Conservation (phyloP, 169 alveolate species). For the Babesia microti region DNA sequence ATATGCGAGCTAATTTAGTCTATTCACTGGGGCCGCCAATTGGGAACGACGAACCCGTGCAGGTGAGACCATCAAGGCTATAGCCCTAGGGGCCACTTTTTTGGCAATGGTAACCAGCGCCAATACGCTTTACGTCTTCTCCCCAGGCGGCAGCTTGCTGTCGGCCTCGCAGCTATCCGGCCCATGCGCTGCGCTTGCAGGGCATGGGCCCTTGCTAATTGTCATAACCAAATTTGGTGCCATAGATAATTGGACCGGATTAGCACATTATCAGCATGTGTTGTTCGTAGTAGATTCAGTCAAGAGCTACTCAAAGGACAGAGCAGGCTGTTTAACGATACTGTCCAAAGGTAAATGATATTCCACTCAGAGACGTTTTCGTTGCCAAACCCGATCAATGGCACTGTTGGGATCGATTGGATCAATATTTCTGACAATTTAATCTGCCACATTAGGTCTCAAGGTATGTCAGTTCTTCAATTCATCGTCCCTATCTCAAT, state of each 20-base stretch:
- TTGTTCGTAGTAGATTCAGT: no score
- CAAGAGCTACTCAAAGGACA: slow-evolving; percentile 37
- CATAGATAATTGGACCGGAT: not conserved
- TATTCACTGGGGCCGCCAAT: slow-evolving; percentile 23
- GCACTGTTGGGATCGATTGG: no score
- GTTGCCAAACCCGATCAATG: slow-evolving; percentile 8
- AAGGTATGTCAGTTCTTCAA: no score
- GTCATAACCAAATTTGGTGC: slow-evolving; percentile 13
- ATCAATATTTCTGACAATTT: no score
- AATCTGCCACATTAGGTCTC: no score
- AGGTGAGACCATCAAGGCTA: slow-evolving; percentile 17
- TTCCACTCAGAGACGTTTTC: slow-evolving; percentile 26
- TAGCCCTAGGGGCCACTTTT: slow-evolving; percentile 25
- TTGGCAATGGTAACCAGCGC: slow-evolving; percentile 10
- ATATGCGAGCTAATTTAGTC: slow-evolving; percentile 1
- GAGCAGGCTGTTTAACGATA: slow-evolving; percentile 24
- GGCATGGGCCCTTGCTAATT: slow-evolving; percentile 29
- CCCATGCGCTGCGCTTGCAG: slow-evolving; percentile 14
- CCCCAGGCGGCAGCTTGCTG: slow-evolving; percentile 20
- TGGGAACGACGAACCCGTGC: slow-evolving; percentile 40
- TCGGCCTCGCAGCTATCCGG: slow-evolving; percentile 21
- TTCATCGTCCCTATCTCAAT: no score
- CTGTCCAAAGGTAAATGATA: slow-evolving; percentile 7
- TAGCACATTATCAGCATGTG: slow-evolving; percentile 8
- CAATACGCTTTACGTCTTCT: slow-evolving; percentile 13